Percentiles rank a stretch among this genome's conserved stretches.
Conservation (phyloP, 179 eudicot species). For the Dionaea muscipula region DNA sequence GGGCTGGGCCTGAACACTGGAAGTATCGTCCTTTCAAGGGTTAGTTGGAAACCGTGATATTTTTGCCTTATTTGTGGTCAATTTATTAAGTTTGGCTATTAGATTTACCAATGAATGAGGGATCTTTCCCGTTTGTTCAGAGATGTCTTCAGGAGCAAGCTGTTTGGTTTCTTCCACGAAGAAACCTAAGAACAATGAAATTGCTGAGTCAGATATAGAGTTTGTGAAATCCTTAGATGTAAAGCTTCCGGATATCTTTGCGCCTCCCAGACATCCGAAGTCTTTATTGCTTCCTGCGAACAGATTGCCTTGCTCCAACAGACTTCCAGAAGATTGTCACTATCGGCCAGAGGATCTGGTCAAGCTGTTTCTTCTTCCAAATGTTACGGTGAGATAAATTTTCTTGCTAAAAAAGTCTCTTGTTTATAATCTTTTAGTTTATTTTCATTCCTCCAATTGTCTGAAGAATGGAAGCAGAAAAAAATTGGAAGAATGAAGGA, state of each 20-base stretch:
- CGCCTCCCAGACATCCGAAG: slow-evolving; percentile 77
- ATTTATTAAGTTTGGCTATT: slow-evolving; percentile 11
- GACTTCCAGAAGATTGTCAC: slow-evolving; percentile 95
- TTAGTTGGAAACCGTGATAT: slow-evolving; percentile 10
- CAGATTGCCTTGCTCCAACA: slow-evolving; percentile 48
- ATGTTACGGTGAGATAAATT: slow-evolving; percentile 80
- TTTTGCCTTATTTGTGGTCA: background rate
- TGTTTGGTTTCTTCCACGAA: slow-evolving; percentile 28
- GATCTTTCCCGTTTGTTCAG: slow-evolving; percentile 21
- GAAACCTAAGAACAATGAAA: slow-evolving; percentile 41
- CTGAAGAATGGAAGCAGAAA: no score
- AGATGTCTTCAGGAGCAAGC: slow-evolving; percentile 21
- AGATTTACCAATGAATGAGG: slow-evolving; percentile 12
- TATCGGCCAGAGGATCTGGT: slow-evolving; percentile 96
- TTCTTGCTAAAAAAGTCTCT: no score
- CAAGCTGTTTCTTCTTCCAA: slow-evolving; percentile 75
- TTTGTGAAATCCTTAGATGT: slow-evolving; percentile 44
- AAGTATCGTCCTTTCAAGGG: slow-evolving; percentile 70
- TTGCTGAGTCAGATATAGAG: slow-evolving; percentile 53
- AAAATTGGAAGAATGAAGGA: no score
- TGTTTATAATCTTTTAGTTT: no score
- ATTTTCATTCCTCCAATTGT: no score
- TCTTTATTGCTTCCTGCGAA: slow-evolving; percentile 63
- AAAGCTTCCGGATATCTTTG: slow-evolving; percentile 43
- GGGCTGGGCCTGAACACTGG: slow-evolving; percentile 99